Evolutionary conservation across 768 basidiomycete genomes (phyloP), one percentile per base, ranked within the genome.

Genomic region (Lactarius trivialis): DNA sequence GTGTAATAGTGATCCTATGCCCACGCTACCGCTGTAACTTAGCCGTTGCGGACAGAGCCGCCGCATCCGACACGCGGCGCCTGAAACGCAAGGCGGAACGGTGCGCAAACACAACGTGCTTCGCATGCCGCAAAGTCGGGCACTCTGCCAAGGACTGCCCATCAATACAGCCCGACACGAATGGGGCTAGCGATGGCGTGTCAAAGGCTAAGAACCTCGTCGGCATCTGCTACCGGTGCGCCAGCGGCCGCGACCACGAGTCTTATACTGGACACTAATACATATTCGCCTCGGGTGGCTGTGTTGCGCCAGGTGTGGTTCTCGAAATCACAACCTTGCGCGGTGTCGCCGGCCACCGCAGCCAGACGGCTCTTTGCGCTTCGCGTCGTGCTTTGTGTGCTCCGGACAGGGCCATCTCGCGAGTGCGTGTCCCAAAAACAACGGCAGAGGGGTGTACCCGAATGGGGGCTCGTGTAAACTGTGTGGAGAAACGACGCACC

Each of bases 371-470:
- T 88, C 89, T 1, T 78, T 93, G 3, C 95, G 94, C 1, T 93
- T 85, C 67, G 94, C 95, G 0, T 89, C 87, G 4, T 98, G 95
- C 74, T 98, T 93, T 71, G 88, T 98, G 21, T 98, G 95, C 71
- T 84, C 83, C 4, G 80, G 78, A 4, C 86, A 81, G 68, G 95
- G 95, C 1, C 95, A 98, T 70, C 81, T 98, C 1, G 90, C 91
- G 2, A 86, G 89, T 1, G 74, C 82, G 15, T 98, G 95, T 73
- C 88, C 91, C 0, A 74, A 86, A 68, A 97, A 97, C 70, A 81
- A 81, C 65, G 79, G 79, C 0, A 89, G 83, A 67, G 93, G 94
- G 0, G 79, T 96, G 28, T 97, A 97, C 68, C 91, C 93, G 0
- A 88, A 96, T 63, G 93, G 93, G 28, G 95, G 95, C 3, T 82